Evolutionary conservation across 768 basidiomycete genomes (phyloP), one percentile per base, ranked within the genome.

Genomic region (Mycena galopus): DNA sequence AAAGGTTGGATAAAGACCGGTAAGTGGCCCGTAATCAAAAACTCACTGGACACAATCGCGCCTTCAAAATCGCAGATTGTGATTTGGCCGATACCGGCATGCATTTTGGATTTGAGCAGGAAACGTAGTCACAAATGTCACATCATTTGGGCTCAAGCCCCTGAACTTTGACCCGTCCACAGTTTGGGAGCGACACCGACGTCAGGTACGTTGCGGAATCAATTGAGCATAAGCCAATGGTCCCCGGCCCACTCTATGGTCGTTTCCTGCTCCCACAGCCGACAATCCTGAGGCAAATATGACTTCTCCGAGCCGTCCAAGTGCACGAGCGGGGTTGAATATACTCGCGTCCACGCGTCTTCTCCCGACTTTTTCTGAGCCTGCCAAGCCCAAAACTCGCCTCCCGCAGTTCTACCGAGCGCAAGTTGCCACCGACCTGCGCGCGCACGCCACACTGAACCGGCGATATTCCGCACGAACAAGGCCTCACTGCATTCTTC

Each of bases 301-400:
- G 7, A 3, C 30, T 21, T 6, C 25, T 14, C 23, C 27, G 57
- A 51, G n/a, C 37, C 37, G 27, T 63, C 29, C 0, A 30, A 47
- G 30, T 10, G 19, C 30, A 29, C 23, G 32, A 51, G 30, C 35
- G 9, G 21, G 2, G 72, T 69, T 0, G 56, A 59, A 61, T 65
- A 65, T 17, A 9, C 25, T 29, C 53, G 37, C 27, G 23, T 61
- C 72, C 72, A 73, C 6, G 7, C 61, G 6, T 32, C 62, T 42
- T 65, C 33, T 21, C 37, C 56, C 19, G 58, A 35, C 30, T 32
- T 44, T 29, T 30, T 56, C 21, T 17, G 9, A 53, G 67, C 74
- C 62, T 72, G 63, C 74, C 74, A 75, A 37, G 74, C 74, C 74
- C 74, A 75, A 30, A 72, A 75, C 27, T 62, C 58, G 29, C 60